phyloP scores from a whole-genome alignment of 352 stramenopile species.

The Sclerospora graminicola region DNA sequence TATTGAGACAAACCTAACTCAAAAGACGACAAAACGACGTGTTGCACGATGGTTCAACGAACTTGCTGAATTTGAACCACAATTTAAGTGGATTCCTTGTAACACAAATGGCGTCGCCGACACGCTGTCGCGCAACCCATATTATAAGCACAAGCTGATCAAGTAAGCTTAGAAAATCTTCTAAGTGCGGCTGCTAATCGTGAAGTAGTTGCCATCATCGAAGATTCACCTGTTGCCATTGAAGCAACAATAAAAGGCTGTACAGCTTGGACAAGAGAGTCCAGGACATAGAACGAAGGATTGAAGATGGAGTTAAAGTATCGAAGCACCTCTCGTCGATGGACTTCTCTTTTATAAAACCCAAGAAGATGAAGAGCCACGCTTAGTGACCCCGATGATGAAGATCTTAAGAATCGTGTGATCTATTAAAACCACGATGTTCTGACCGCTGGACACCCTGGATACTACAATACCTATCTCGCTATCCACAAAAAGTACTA shows the following conservation, averaged over 20 bases:
- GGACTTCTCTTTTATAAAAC: conserved; percentile 7
- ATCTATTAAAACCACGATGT: too few species aligned
- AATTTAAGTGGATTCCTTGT: conserved; percentile 7
- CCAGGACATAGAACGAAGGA: too few species aligned
- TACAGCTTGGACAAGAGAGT: too few species aligned
- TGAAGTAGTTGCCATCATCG: too few species aligned
- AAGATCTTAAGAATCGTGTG: conserved; percentile 12
- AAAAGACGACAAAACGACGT: conserved; percentile 9
- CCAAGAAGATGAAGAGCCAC: conserved; percentile 1
- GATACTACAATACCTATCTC: too few species aligned
- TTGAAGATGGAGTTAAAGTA: background rate
- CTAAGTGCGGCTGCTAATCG: background rate
- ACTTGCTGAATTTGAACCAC: conserved; percentile 3
- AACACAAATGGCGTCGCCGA: conserved; percentile 2
- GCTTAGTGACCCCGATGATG: conserved; percentile 5
- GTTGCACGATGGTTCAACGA: conserved; percentile 10
- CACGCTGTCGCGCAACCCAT: background rate
- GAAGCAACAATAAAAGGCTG: too few species aligned
- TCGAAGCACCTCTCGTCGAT: conserved; percentile 1
- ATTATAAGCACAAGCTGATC: conserved; percentile 1
- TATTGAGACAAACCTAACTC: conserved; percentile 10
- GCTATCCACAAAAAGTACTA: too few species aligned
- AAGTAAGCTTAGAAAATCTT: conserved; percentile 1
- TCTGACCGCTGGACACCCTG: too few species aligned
- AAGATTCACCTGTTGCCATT: too few species aligned